These are phyloP conservation scores for Hemileccinum rubropunctum DNA, from an alignment of 768 basidiomycete genomes.

Conservation along the genomic window DNA sequence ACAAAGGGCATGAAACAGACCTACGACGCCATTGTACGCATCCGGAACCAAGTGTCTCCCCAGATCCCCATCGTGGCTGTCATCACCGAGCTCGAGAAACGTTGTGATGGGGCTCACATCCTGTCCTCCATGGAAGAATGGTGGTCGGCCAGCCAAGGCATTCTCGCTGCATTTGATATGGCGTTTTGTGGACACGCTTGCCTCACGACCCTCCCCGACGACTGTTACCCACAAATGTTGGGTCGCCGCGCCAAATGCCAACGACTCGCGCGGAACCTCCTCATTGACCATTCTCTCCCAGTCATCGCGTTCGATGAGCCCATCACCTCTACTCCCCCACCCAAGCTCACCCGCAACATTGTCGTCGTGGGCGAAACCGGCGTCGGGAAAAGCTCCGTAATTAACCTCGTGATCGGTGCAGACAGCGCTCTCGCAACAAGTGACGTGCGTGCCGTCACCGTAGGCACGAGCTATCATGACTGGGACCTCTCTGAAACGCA, in stretches of 20 bases:
- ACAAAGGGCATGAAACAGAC: constrained; percentile 23
- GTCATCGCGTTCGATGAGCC: neutral
- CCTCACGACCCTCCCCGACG: constrained; percentile 22
- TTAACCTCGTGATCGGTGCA: constrained; percentile 16
- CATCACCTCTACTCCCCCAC: constrained; percentile 8
- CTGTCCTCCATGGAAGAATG: constrained; percentile 23
- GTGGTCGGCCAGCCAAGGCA: constrained; percentile 13
- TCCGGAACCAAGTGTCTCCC: constrained; percentile 20
- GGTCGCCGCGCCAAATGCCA: constrained; percentile 19
- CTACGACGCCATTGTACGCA: constrained; percentile 13
- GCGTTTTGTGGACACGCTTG: constrained; percentile 19
- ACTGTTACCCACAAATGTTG: constrained; percentile 14
- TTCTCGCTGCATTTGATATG: constrained; percentile 10
- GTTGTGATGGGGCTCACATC: constrained; percentile 7
- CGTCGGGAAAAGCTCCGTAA: constrained; percentile 21
- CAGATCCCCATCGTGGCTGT: constrained; percentile 24
- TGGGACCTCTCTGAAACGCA: constrained; percentile 20
- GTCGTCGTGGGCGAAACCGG: constrained; percentile 42
- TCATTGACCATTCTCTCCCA: constrained; percentile 21
- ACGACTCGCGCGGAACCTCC: constrained; percentile 19
- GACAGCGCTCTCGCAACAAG: constrained; percentile 16
- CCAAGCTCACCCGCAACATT: constrained; percentile 28
- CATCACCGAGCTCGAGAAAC: constrained; percentile 26
- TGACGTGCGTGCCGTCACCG: constrained; percentile 17
- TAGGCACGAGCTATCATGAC: constrained; percentile 22